phyloP scores from a whole-genome alignment of 768 basidiomycete species.

The Pleurotus sapidus region DNA sequence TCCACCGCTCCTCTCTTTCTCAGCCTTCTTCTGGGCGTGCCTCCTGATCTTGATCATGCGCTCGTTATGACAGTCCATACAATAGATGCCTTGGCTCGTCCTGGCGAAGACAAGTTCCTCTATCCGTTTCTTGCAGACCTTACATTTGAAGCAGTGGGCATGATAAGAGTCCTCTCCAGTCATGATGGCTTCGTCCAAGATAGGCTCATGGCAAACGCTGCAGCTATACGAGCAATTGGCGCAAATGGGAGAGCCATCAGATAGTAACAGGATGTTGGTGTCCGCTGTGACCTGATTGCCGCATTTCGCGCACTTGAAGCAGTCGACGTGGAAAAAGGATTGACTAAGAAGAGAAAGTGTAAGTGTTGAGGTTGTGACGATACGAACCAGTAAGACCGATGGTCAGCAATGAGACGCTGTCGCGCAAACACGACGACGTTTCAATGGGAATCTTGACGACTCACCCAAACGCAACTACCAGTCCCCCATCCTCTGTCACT shows the following conservation, averaged over 20 bases:
- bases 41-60: constrained; percentile 91
- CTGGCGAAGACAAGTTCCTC: constrained; percentile 99
- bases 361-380: neutral
- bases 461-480: constrained; percentile 96
- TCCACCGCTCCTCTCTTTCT: constrained; percentile 48
- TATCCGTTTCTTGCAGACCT: constrained; percentile 90
- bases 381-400: no score
- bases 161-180: constrained; percentile 99
- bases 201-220: constrained; percentile 90
- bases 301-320: constrained; percentile 98
- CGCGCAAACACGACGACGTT: no score
- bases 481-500: constrained; percentile 75
- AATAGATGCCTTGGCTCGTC: constrained; percentile 97
- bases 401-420: no score
- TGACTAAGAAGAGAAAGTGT: constrained; percentile 45
- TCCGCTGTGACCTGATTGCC: constrained; percentile 90
- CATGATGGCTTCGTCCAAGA: constrained; percentile 99
- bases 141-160: constrained; percentile 98
- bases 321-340: constrained; percentile 92
- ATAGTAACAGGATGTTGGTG: constrained; percentile 94
- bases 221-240: constrained; percentile 93
- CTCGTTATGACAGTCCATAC: constrained; percentile 98
- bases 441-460: constrained; percentile 22
- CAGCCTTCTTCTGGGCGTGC: constrained; percentile 86
- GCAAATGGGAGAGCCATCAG: constrained; percentile 97